Percentiles rank a stretch among this genome's conserved stretches.
Evolutionary conservation across 371 early-diverging fungal genomes (phyloP).

Genomic region (Dinochytrium kinnereticum): DNA sequence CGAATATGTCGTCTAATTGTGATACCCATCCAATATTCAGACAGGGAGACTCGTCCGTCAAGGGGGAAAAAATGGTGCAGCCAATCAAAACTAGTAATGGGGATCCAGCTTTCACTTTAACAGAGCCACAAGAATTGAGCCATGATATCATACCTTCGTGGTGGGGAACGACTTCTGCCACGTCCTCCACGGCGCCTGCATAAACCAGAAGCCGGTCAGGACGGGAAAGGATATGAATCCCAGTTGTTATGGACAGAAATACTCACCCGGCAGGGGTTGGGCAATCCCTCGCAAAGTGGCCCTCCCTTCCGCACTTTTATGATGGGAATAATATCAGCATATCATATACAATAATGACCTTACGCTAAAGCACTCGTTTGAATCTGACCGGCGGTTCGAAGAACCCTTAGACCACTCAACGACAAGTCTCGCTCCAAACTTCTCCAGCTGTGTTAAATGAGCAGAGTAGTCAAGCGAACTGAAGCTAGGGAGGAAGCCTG

Average conservation of each 20-base stretch:
- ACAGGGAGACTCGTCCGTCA: too few species aligned
- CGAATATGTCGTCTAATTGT: too few species aligned
- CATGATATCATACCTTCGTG: constrained; percentile 6
- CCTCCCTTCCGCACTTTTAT: constrained; percentile 36
- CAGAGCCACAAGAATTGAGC: neutral
- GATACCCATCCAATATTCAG: too few species aligned
- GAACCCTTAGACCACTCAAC: constrained; percentile 46
- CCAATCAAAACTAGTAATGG: too few species aligned
- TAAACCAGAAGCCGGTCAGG: neutral
- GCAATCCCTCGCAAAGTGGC: constrained; percentile 45
- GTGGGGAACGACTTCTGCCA: constrained; percentile 13
- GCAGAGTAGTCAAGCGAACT: neutral
- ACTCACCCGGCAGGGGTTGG: constrained; percentile 28
- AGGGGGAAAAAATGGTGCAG: too few species aligned
- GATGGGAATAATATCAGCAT: neutral
- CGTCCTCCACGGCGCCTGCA: neutral
- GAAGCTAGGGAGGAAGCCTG: constrained; percentile 2
- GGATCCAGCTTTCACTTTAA: too few species aligned
- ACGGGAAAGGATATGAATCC: neutral
- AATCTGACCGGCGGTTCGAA: constrained; percentile 2
- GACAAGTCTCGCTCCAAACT: constrained; percentile 31
- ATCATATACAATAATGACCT: neutral
- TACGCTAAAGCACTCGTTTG: constrained; percentile 41
- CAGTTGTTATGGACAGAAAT: too few species aligned
- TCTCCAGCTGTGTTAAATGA: neutral